Conservation (phyloP, 352 stramenopile species). For the Plasmopara halstedii region DNA sequence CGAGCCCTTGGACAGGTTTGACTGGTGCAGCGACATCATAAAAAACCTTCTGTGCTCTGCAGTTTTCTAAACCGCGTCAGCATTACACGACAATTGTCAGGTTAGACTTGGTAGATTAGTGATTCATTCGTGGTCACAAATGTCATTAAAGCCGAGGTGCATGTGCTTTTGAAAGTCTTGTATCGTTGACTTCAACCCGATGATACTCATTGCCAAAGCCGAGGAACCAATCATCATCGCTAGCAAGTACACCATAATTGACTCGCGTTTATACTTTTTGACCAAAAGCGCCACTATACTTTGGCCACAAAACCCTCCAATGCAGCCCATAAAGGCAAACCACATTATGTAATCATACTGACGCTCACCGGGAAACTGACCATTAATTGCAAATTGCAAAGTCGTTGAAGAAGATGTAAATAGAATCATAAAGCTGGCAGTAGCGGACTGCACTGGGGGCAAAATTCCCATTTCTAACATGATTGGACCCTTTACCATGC, state of each 20-base stretch:
- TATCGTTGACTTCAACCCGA: constrained; percentile 49
- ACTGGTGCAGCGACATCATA: too few species aligned
- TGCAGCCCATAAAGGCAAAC: constrained; percentile 88
- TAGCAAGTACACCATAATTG: constrained; percentile 78
- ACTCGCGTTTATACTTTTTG: constrained; percentile 84
- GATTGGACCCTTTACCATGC: constrained; percentile 96
- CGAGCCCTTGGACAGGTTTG: too few species aligned
- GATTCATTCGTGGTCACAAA: constrained; percentile 52
- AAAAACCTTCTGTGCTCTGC: too few species aligned
- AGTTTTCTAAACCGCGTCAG: too few species aligned
- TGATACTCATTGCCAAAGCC: constrained; percentile 56
- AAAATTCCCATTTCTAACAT: constrained; percentile 97
- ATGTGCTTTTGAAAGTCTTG: constrained; percentile 49
- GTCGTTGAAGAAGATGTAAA: constrained; percentile 93
- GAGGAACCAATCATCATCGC: constrained; percentile 65
- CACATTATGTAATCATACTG: constrained; percentile 90
- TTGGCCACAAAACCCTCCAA: constrained; percentile 68
- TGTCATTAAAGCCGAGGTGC: constrained; percentile 55
- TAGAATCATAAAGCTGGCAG: constrained; percentile 88
- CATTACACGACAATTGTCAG: too few species aligned
- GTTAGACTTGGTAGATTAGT: too few species aligned
- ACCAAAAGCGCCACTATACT: constrained; percentile 86
- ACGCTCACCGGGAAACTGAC: constrained; percentile 59
- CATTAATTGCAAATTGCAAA: constrained; percentile 75
- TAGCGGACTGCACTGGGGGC: constrained; percentile 81